Evolutionary conservation across 2,329 filamentous ascomycete genomes (phyloP).

Genomic region (Bimuria novae-zelandiae): DNA sequence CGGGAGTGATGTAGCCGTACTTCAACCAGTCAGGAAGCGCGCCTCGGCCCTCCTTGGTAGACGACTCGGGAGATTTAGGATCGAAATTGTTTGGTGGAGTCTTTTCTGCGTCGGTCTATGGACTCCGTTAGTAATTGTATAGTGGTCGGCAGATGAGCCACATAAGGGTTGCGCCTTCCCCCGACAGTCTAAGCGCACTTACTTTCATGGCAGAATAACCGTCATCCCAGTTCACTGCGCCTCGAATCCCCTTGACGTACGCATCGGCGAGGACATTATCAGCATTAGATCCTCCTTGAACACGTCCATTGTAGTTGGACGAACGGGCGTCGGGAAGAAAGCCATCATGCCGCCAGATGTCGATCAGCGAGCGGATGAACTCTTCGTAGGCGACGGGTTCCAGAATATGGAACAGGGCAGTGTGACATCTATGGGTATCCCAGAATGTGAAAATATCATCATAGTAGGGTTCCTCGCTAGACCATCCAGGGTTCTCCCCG

Average conservation of each 20-base stretch:
- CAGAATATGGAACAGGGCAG: conserved; percentile 67
- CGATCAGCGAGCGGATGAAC: conserved; percentile 68
- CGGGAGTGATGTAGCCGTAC: conserved; percentile 68
- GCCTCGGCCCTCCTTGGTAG: conserved; percentile 69
- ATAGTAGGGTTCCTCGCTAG: conserved; percentile 69
- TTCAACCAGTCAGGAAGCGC: conserved; percentile 71
- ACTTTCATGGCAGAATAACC: conserved; percentile 57
- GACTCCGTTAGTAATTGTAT: not conserved
- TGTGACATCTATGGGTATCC: conserved; percentile 68
- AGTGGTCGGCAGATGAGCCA: too few relatives aligned
- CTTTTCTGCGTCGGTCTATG: conserved; percentile 67
- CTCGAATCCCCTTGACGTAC: conserved; percentile 69
- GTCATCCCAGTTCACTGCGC: conserved; percentile 64
- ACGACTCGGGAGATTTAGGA: conserved; percentile 59
- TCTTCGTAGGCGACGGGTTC: conserved; percentile 67
- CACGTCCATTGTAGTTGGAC: conserved; percentile 70
- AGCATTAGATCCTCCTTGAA: conserved; percentile 71
- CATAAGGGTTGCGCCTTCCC: too few relatives aligned
- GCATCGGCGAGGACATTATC: conserved; percentile 76
- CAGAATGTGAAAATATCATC: conserved; percentile 74
- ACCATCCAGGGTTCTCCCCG: conserved; percentile 71
- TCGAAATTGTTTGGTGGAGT: conserved; percentile 64
- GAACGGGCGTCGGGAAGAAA: conserved; percentile 70
- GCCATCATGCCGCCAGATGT: conserved; percentile 68
- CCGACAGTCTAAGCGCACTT: not conserved